phyloP scores from a whole-genome alignment of 164 flowering plant species.

The Taxillus chinensis region DNA sequence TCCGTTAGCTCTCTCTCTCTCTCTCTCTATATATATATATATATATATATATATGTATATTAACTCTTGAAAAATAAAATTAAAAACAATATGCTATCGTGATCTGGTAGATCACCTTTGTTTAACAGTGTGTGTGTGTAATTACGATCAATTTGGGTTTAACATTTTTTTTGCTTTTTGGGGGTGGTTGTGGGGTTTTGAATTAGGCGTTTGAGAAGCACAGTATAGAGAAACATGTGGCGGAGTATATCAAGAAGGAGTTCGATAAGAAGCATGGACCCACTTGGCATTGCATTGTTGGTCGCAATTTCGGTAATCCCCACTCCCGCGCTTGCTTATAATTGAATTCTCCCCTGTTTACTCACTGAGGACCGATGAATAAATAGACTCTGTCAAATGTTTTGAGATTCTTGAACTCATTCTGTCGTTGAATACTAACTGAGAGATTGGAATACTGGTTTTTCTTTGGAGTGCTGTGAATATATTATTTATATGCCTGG shows the following conservation, averaged over 20 bases:
- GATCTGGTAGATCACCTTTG: no score
- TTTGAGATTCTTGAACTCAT: no score
- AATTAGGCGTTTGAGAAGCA: slow-evolving; percentile 80
- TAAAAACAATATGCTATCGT: no score
- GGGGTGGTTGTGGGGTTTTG: neutral
- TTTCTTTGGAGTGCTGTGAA: no score
- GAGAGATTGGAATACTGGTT: no score
- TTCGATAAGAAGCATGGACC: slow-evolving; percentile 92
- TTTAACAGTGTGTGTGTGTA: neutral
- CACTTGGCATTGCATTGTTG: slow-evolving; percentile 99
- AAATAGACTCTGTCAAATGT: no score
- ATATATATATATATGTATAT: no score
- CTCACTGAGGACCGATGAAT: no score
- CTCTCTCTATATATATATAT: no score
- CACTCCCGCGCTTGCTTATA: neutral
- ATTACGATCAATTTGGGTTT: neutral
- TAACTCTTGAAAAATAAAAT: no score
- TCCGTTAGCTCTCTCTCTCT: slow-evolving; percentile 30
- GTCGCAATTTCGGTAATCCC: slow-evolving; percentile 83
- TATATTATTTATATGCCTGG: no score
- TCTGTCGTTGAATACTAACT: no score
- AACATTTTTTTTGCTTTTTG: slow-evolving; percentile 1
- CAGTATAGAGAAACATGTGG: slow-evolving; percentile 88
- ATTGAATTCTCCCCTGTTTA: neutral
- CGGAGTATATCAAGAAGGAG: slow-evolving; percentile 92